A percentile compares a stretch with the other conserved stretches of the same genome.
These are phyloP conservation scores for Paramarasmius palmivorus DNA, from an alignment of 1,284 basidiomycete species.

Conservation along the genomic window DNA sequence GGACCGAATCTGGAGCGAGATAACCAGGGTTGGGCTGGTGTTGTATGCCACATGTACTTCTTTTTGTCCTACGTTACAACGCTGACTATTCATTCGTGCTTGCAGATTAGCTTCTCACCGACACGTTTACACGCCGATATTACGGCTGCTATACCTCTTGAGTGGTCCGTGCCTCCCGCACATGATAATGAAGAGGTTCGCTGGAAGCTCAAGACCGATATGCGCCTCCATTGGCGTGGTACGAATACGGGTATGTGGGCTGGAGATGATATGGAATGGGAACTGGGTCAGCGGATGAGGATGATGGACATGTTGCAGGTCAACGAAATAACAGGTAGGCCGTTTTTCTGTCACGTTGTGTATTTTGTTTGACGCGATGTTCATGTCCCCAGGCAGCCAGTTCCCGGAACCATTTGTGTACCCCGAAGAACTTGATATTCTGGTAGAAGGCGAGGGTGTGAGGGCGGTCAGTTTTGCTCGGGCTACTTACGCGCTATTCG, in stretches of 20 bases:
- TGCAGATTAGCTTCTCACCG: constrained; percentile 56
- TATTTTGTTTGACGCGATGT: too few species aligned
- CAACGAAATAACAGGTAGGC: too few species aligned
- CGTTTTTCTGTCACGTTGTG: too few species aligned
- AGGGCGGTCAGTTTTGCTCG: neutral
- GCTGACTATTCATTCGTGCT: constrained; percentile 34
- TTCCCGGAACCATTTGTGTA: too few species aligned
- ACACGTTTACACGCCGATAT: constrained; percentile 62
- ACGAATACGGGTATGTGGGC: constrained; percentile 63
- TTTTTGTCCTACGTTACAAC: neutral
- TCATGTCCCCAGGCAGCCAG: too few species aligned
- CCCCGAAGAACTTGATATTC: too few species aligned
- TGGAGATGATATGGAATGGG: constrained; percentile 35
- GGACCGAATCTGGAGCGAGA: constrained; percentile 36
- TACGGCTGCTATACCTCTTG: constrained; percentile 43
- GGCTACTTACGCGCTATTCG: constrained; percentile 7
- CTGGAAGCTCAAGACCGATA: constrained; percentile 29
- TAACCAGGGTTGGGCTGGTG: neutral
- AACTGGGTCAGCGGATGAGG: constrained; percentile 34
- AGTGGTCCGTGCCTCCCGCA: constrained; percentile 43
- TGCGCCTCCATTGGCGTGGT: constrained; percentile 64
- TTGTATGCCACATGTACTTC: neutral
- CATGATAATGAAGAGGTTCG: constrained; percentile 42
- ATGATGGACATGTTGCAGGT: constrained; percentile 30
- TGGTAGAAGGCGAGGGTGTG: too few species aligned